Percentiles rank a stretch among this genome's conserved stretches.
Conservation (phyloP, 257 asterid species). For the Penstemon eatonii region DNA sequence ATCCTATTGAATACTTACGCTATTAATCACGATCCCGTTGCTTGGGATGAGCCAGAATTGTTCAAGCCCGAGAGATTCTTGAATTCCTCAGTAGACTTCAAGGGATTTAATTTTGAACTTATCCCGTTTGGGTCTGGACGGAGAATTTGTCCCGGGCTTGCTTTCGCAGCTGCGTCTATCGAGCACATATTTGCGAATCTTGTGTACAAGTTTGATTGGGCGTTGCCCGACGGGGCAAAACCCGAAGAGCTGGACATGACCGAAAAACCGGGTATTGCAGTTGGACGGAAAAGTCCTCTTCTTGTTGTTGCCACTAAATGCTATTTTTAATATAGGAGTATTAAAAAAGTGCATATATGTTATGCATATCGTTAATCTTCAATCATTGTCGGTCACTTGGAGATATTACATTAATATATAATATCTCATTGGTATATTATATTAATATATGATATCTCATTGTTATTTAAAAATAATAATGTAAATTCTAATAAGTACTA, state of each 20-base stretch:
- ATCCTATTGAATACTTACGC: conserved; percentile 29
- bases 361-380: too few relatives aligned
- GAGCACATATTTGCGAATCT: conserved; percentile 34
- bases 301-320: conserved; percentile 20
- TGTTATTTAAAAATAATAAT: too few relatives aligned
- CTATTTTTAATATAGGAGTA: neutral
- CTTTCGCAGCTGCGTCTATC: conserved; percentile 17
- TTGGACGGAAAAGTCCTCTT: conserved; percentile 29
- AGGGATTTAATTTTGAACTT: conserved; percentile 12
- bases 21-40: conserved; percentile 30
- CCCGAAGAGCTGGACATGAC: conserved; percentile 39
- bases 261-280: conserved; percentile 28
- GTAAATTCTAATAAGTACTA: too few relatives aligned
- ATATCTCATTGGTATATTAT: too few relatives aligned
- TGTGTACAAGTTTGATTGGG: conserved; percentile 36
- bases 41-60: conserved; percentile 37
- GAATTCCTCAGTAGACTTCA: neutral
- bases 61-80: conserved; percentile 36
- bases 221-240: neutral
- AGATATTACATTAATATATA: too few relatives aligned
- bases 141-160: conserved; percentile 31
- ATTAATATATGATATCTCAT: too few relatives aligned
- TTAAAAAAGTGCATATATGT: too few relatives aligned
- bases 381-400: too few relatives aligned
- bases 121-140: conserved; percentile 41